Evolutionary conservation across 2,329 filamentous ascomycete genomes (phyloP).

Genomic region (Colletotrichum tropicale): DNA sequence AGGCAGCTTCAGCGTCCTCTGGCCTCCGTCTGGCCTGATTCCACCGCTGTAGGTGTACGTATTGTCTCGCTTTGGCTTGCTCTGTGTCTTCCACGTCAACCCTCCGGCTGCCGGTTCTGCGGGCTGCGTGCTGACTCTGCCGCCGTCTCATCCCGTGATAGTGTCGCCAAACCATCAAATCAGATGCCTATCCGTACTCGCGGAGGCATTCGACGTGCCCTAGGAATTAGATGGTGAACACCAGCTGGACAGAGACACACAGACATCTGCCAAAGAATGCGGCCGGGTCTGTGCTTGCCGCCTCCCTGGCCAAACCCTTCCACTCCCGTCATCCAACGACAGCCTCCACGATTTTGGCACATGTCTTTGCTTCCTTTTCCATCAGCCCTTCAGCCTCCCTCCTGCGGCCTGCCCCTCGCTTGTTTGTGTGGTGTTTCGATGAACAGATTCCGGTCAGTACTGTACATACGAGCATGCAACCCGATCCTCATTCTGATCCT

Average conservation of each 20-base stretch:
- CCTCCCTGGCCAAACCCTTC: background rate
- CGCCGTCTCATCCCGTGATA: background rate
- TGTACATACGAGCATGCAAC: too few relatives aligned
- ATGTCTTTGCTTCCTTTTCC: background rate
- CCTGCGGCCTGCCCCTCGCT: too few relatives aligned
- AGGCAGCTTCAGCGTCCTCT: too few relatives aligned
- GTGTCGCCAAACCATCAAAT: background rate
- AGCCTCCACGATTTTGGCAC: background rate
- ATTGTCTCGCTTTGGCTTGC: constrained; percentile 9
- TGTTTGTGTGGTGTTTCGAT: background rate
- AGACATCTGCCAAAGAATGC: background rate
- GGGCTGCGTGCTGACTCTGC: background rate
- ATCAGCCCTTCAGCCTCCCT: background rate
- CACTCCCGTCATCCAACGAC: background rate
- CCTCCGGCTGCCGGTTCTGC: background rate
- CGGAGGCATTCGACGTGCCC: background rate
- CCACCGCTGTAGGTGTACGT: background rate
- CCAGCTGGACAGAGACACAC: background rate
- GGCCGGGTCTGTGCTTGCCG: background rate
- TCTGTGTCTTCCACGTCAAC: constrained; percentile 1
- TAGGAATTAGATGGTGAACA: background rate
- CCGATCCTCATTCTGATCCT: too few relatives aligned
- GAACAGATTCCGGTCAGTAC: background rate
- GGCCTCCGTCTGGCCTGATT: too few relatives aligned
- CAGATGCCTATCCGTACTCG: background rate